These are phyloP conservation scores for Penicillium nucicola DNA, from an alignment of 495 filamentous ascomycete species.

Conservation along the genomic window DNA sequence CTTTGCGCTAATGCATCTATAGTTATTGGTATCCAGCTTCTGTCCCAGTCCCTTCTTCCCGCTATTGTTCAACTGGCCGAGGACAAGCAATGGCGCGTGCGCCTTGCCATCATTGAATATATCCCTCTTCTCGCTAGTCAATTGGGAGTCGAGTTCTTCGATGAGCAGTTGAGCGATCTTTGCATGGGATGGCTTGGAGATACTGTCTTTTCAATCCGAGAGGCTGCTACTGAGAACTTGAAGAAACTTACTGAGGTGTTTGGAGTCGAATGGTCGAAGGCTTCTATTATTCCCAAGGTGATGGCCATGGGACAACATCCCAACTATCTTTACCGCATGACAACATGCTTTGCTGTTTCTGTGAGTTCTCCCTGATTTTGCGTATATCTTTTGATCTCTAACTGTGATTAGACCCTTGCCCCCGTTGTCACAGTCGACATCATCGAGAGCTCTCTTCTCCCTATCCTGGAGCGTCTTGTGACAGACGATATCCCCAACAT, in stretches of 20 bases:
- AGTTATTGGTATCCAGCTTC: slow-evolving; percentile 96
- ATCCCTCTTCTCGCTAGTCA: slow-evolving; percentile 95
- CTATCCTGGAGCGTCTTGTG: slow-evolving; percentile 91
- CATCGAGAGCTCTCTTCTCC: slow-evolving; percentile 88
- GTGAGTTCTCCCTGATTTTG: slow-evolving; percentile 53
- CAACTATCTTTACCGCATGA: slow-evolving; percentile 99
- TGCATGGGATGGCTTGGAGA: slow-evolving; percentile 99
- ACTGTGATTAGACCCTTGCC: slow-evolving; percentile 73
- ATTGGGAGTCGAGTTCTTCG: slow-evolving; percentile 95
- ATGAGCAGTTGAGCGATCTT: slow-evolving; percentile 89
- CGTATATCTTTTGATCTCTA: slow-evolving; percentile 17
- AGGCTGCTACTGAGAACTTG: slow-evolving; percentile 93
- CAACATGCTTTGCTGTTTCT: slow-evolving; percentile 95
- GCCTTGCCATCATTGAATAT: slow-evolving; percentile 97
- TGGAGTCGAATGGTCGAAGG: slow-evolving; percentile 95
- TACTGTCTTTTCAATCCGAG: slow-evolving; percentile 96
- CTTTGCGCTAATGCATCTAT: background rate
- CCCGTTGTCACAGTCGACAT: slow-evolving; percentile 88
- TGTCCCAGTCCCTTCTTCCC: slow-evolving; percentile 93
- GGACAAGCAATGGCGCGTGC: slow-evolving; percentile 99
- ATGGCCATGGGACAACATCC: slow-evolving; percentile 97
- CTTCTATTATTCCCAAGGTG: slow-evolving; percentile 96
- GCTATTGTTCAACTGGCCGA: slow-evolving; percentile 98
- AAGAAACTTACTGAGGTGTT: slow-evolving; percentile 99
- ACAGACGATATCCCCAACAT: slow-evolving; percentile 96